These are phyloP conservation scores for Populus hybrid DNA, from an alignment of 441 rosid genomes.

Conservation along the genomic window DNA sequence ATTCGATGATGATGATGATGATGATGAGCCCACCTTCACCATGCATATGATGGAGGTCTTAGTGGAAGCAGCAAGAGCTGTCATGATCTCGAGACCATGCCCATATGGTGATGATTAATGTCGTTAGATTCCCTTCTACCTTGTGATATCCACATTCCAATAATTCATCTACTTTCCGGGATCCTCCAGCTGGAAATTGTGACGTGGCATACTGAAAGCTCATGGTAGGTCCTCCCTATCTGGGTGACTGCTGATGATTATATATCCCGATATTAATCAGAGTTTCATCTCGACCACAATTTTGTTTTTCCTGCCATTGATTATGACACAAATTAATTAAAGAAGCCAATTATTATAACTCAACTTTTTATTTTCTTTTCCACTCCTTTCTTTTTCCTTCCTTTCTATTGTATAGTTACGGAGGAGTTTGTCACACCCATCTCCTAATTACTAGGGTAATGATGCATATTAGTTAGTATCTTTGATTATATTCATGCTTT, in stretches of 20 bases:
- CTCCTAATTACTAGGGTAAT: too few species aligned
- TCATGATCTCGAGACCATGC: slow-evolving; percentile 1
- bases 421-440: too few species aligned
- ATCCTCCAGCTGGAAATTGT: slow-evolving; percentile 31
- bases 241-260: background rate
- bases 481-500: too few species aligned
- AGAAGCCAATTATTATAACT: slow-evolving; percentile 2
- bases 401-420: background rate
- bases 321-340: slow-evolving; percentile 19
- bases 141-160: slow-evolving; percentile 2
- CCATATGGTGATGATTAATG: background rate
- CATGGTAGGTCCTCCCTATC: slow-evolving; percentile 4
- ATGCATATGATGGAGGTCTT: background rate
- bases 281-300: slow-evolving; percentile 18
- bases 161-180: slow-evolving; percentile 32
- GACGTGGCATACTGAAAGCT: background rate
- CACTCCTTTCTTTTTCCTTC: background rate
- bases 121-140: slow-evolving; percentile 19
- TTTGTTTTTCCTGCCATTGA: background rate
- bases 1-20: too few species aligned
- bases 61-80: slow-evolving; percentile 15
- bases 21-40: background rate
- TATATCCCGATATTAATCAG: background rate
- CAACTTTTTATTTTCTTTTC: background rate
- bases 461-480: too few species aligned